Conservation (phyloP, 1,139 yeast species). For the Blastobotrys raffinosifermentans region DNA sequence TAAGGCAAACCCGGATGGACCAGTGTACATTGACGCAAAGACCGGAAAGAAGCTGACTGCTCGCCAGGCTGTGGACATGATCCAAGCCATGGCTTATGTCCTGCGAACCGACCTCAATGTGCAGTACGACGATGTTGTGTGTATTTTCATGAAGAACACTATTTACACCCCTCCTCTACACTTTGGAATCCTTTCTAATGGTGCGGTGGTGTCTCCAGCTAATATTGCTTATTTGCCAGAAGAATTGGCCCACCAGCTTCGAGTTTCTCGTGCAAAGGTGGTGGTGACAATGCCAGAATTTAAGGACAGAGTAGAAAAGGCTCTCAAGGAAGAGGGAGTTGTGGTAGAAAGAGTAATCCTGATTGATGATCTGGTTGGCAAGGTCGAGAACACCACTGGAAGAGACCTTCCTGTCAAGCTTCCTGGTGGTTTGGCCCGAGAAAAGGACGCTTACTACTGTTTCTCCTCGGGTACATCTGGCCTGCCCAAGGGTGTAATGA, state of each 20-base stretch:
- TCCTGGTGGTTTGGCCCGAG: slow-evolving; percentile 15
- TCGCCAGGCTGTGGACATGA: slow-evolving; percentile 17
- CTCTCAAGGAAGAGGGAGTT: slow-evolving; percentile 16
- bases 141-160: slow-evolving; percentile 29
- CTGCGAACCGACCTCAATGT: slow-evolving; percentile 23
- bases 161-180: slow-evolving; percentile 29
- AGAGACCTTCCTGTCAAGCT: slow-evolving; percentile 10
- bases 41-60: slow-evolving; percentile 22
- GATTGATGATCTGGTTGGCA: slow-evolving; percentile 16
- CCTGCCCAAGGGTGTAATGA: slow-evolving; percentile 64
- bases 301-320: slow-evolving; percentile 24
- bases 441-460: slow-evolving; percentile 34
- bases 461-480: slow-evolving; percentile 81
- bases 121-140: slow-evolving; percentile 28
- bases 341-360: slow-evolving; percentile 13
- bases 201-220: slow-evolving; percentile 35
- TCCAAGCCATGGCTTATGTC: slow-evolving; percentile 21
- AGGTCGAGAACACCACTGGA: slow-evolving; percentile 11
- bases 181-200: slow-evolving; percentile 30
- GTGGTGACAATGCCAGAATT: slow-evolving; percentile 24
- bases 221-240: slow-evolving; percentile 31
- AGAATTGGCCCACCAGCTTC: slow-evolving; percentile 35
- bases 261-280: slow-evolving; percentile 26
- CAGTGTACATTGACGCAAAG: slow-evolving; percentile 25
- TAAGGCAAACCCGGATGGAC: slow-evolving; percentile 11